Percentiles rank a stretch among this genome's conserved stretches.
Conservation (phyloP, 2,329 filamentous ascomycete genomes). For the Colletotrichum salicis region DNA sequence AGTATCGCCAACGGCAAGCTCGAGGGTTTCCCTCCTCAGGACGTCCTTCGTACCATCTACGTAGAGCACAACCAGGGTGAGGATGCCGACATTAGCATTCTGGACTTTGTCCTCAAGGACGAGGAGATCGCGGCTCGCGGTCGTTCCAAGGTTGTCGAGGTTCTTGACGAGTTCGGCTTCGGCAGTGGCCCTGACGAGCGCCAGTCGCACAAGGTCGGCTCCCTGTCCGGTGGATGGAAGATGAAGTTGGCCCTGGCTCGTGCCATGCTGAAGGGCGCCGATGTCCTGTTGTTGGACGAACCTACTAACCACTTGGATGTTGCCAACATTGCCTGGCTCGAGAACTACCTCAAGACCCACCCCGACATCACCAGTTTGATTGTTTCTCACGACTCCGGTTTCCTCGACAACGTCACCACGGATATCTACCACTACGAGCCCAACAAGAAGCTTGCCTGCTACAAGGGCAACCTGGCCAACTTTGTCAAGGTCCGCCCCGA, state of each 20-base stretch:
- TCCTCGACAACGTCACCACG: slow-evolving; percentile 96
- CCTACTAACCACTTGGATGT: slow-evolving; percentile 99
- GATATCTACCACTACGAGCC: slow-evolving; percentile 99
- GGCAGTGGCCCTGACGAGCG: slow-evolving; percentile 88
- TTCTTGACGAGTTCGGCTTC: slow-evolving; percentile 93
- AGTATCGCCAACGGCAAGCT: slow-evolving; percentile 95
- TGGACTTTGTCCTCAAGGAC: slow-evolving; percentile 92
- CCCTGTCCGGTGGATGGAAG: slow-evolving; percentile 98
- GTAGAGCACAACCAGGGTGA: slow-evolving; percentile 99
- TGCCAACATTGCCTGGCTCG: slow-evolving; percentile 93
- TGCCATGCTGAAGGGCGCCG: slow-evolving; percentile 96
- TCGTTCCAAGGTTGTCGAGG: slow-evolving; percentile 81
- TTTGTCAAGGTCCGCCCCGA: slow-evolving; percentile 94
- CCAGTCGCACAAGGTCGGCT: slow-evolving; percentile 90
- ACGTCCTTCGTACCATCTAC: slow-evolving; percentile 94
- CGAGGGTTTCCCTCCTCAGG: slow-evolving; percentile 93
- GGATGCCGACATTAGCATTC: slow-evolving; percentile 94
- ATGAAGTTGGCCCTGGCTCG: slow-evolving; percentile 98
- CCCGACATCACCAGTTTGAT: slow-evolving; percentile 97
- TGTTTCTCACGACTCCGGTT: slow-evolving; percentile 97
- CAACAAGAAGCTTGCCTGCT: slow-evolving; percentile 90
- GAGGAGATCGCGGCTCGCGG: slow-evolving; percentile 85
- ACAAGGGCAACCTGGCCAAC: slow-evolving; percentile 82
- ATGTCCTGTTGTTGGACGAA: slow-evolving; percentile 96
- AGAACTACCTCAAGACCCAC: slow-evolving; percentile 95